Evolutionary conservation across 2,329 filamentous ascomycete species (phyloP).

Genomic region (Trichoderma aggressivum): DNA sequence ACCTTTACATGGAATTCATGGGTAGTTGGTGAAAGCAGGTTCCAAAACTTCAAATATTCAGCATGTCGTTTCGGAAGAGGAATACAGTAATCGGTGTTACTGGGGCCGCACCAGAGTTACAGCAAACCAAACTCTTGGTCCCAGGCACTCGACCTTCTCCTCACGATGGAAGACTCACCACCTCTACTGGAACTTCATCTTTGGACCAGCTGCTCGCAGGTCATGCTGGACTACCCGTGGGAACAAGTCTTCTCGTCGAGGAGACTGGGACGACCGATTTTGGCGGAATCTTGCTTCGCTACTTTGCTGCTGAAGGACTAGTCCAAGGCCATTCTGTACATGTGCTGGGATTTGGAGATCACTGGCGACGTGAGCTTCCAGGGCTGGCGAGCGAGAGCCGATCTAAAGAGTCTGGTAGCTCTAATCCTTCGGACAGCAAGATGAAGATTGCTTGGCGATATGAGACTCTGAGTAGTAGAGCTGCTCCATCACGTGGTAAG

Average conservation of each 20-base stretch:
- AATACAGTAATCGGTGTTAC: slow-evolving; percentile 48
- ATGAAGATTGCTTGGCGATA: slow-evolving; percentile 99
- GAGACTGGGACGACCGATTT: slow-evolving; percentile 95
- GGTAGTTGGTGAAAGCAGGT: not conserved
- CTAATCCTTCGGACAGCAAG: slow-evolving; percentile 56
- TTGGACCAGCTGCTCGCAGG: slow-evolving; percentile 82
- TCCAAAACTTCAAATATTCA: not conserved
- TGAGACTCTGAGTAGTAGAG: slow-evolving; percentile 68
- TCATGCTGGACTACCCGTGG: slow-evolving; percentile 79
- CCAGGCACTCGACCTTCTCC: slow-evolving; percentile 74
- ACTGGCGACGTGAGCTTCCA: slow-evolving; percentile 81
- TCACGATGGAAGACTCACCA: slow-evolving; percentile 80
- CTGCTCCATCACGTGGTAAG: slow-evolving; percentile 14
- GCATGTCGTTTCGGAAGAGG: slow-evolving; percentile 58
- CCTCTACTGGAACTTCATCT: slow-evolving; percentile 84
- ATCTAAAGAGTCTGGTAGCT: slow-evolving; percentile 40
- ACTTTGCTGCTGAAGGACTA: slow-evolving; percentile 90
- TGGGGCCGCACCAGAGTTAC: slow-evolving; percentile 22
- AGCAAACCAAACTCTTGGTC: slow-evolving; percentile 38
- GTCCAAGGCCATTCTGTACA: slow-evolving; percentile 88
- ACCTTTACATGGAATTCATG: too few species aligned
- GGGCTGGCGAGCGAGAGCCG: slow-evolving; percentile 53
- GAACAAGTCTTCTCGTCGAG: slow-evolving; percentile 75
- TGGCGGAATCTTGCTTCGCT: slow-evolving; percentile 75
- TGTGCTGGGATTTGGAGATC: slow-evolving; percentile 73